Conservation (phyloP, 768 basidiomycete genomes). For the Phlebiopsis flavidoalba region DNA sequence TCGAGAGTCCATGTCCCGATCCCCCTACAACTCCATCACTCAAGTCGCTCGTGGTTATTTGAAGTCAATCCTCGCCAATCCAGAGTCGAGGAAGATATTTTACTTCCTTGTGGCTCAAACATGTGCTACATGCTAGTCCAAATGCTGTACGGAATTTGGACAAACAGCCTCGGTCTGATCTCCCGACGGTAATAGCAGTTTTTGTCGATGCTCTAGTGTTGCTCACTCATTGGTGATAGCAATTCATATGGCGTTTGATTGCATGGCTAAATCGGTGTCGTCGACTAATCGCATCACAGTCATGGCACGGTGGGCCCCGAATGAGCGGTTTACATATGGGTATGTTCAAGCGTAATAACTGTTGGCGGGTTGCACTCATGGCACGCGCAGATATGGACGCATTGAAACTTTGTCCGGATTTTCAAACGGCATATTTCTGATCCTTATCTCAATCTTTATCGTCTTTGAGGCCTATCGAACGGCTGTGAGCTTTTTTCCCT, state of each 20-base stretch:
- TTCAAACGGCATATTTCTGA: slow-evolving; percentile 92
- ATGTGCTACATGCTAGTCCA: slow-evolving; percentile 95
- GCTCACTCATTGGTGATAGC: slow-evolving; percentile 42
- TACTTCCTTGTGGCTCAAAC: slow-evolving; percentile 94
- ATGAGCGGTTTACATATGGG: slow-evolving; percentile 95
- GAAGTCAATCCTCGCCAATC: slow-evolving; percentile 86
- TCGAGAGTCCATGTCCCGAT: neutral
- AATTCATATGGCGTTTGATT: slow-evolving; percentile 99
- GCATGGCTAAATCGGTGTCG: slow-evolving; percentile 95
- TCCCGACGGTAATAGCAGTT: slow-evolving; percentile 70
- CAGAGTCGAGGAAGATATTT: slow-evolving; percentile 92
- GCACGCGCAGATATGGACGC: slow-evolving; percentile 70
- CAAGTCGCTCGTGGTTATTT: slow-evolving; percentile 58
- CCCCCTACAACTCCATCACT: slow-evolving; percentile 21
- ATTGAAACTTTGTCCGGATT: slow-evolving; percentile 98
- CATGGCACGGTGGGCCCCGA: slow-evolving; percentile 97
- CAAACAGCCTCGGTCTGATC: slow-evolving; percentile 93
- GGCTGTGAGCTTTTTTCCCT: slow-evolving; percentile 51
- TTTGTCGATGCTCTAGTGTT: too few relatives aligned
- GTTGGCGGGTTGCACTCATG: neutral
- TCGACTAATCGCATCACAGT: slow-evolving; percentile 93
- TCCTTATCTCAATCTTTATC: slow-evolving; percentile 95
- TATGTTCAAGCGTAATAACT: slow-evolving; percentile 28
- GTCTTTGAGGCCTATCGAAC: slow-evolving; percentile 96
- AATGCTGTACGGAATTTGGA: slow-evolving; percentile 96